A percentile compares a stretch with the other conserved stretches of the same genome.
Conservation (phyloP, 1,284 basidiomycete genomes). For the Ustilago shanxiensis region DNA sequence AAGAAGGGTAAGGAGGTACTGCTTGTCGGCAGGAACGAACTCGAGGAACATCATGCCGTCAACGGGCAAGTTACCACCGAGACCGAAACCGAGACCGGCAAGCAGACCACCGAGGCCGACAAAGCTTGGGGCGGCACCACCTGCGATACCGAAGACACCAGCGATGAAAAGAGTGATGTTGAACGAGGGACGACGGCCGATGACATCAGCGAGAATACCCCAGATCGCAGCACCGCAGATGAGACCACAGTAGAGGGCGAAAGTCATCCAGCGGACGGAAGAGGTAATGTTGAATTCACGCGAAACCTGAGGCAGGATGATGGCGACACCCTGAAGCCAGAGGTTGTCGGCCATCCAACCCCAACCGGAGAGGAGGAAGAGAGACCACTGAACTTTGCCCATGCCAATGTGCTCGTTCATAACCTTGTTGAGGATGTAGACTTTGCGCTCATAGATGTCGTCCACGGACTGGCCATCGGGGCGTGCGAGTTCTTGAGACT, state of each 20-base stretch:
- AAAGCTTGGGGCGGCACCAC: constrained; percentile 64
- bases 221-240: constrained; percentile 67
- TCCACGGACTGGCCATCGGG: constrained; percentile 53
- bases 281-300: constrained; percentile 60
- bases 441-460: constrained; percentile 65
- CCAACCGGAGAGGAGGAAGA: constrained; percentile 59
- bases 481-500: constrained; percentile 17
- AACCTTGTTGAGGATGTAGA: constrained; percentile 68
- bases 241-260: constrained; percentile 64
- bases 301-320: constrained; percentile 63
- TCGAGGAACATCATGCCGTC: constrained; percentile 70
- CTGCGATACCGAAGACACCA: constrained; percentile 67
- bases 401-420: constrained; percentile 69
- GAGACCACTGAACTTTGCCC: constrained; percentile 65
- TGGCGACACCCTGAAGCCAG: constrained; percentile 67
- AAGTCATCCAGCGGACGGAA: constrained; percentile 62
- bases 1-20: constrained; percentile 65
- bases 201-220: constrained; percentile 67
- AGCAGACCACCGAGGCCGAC: constrained; percentile 64
- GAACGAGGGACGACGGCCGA: constrained; percentile 67
- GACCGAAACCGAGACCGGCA: constrained; percentile 64
- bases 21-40: constrained; percentile 64
- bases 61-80: constrained; percentile 68
- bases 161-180: constrained; percentile 67
- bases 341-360: constrained; percentile 67